phyloP scores from a whole-genome alignment of 129 eudicot genomes.

The Erigeron canadensis region DNA sequence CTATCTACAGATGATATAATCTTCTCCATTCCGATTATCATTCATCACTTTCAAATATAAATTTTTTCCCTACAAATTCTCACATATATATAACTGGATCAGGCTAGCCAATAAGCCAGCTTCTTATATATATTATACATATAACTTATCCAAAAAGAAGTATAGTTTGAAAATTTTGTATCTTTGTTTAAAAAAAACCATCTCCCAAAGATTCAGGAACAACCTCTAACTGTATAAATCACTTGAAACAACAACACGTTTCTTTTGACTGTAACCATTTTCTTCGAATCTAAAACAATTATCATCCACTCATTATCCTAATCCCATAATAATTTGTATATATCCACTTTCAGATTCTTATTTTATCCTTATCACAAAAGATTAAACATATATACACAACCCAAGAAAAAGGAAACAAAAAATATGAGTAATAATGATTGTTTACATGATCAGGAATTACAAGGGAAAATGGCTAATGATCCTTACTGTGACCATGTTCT shows the following conservation, averaged over 20 bases:
- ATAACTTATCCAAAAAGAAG: constrained; percentile 17
- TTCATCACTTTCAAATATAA: constrained; percentile 16
- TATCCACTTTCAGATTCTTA: constrained; percentile 11
- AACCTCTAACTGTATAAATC: constrained; percentile 27
- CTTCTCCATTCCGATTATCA: constrained; percentile 32
- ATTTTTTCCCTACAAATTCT: neutral
- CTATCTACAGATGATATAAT: too few relatives aligned
- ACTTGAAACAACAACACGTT: constrained; percentile 44
- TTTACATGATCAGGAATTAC: constrained; percentile 49
- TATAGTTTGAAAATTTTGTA: too few relatives aligned
- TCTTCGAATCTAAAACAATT: constrained; percentile 36
- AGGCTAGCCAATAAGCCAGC: constrained; percentile 10
- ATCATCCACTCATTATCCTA: constrained; percentile 30
- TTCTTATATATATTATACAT: neutral
- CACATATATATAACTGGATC: constrained; percentile 42
- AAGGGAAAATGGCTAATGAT: constrained; percentile 62
- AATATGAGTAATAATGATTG: constrained; percentile 28
- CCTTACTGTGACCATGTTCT: constrained; percentile 15
- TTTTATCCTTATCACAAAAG: constrained; percentile 10
- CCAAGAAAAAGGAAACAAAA: too few relatives aligned
- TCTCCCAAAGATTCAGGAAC: constrained; percentile 34
- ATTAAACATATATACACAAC: too few relatives aligned
- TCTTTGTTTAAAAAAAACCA: constrained; percentile 2
- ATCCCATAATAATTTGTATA: constrained; percentile 26
- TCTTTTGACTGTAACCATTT: constrained; percentile 37